Base-by-base conservation (phyloP, 1,139 yeast species). In the Geotrichum klebahnii region DNA sequence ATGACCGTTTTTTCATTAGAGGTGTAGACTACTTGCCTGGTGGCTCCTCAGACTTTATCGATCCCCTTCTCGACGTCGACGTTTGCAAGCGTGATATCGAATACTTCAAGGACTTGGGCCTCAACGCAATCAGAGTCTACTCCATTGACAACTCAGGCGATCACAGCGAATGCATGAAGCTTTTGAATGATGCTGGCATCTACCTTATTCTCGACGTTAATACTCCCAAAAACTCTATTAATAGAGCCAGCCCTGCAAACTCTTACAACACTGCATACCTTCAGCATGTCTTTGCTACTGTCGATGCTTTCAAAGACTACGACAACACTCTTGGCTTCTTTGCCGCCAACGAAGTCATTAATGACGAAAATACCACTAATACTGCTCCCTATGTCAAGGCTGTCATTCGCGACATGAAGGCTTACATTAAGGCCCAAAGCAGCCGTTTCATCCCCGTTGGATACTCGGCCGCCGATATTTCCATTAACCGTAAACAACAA, bases 401-500 rank as follows among this genome's bases (percentile, higher is more conserved):
- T 0, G 78, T 89, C 34, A 77, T 89, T 8, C 76, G 95, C 51
- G 97, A 92, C 69, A 78, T 90, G 75, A 92, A 92, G 70, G 66
- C 70, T 29, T 92, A 85, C 67, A 82, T 89, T 57, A 67, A 72
- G 37, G 62, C 66, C 23, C 80, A 86, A 64, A 66, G 80, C 6
- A 76, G 80, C 10, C 77, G 98, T 56, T 60, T 66, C 14, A 80
- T 92, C 38, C 98, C 97, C 0, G 95, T 92, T 31, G 98, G 98
- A 0, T 92, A 92, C 68, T 84, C 97, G 0, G 97, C 98, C 1
- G 97, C 97, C 1, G 98, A 94, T 68, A 95, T 88, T 63, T 74
- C 89, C 56, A 72, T 58, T 41, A 67, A 64, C 60, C 63, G 72
- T 46, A 63, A 66, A 64, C 65, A 67, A 59, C 76, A 89, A 54